phyloP scores from a whole-genome alignment of 768 basidiomycete genomes.

The Pisolithus microcarpus region DNA sequence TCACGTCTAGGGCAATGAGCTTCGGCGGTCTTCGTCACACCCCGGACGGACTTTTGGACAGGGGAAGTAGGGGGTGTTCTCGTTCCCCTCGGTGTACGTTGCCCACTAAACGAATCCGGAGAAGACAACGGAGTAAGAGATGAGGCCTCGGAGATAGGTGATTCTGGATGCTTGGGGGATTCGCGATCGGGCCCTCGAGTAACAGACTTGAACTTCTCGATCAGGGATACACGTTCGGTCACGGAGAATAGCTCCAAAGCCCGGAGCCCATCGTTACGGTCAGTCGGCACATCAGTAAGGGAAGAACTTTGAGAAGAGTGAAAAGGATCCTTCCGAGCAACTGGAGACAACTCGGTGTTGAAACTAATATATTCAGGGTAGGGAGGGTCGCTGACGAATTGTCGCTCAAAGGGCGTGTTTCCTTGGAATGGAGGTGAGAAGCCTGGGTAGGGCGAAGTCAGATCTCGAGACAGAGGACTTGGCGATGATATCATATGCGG shows the following conservation, averaged over 20 bases:
- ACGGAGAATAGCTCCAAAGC: constrained; percentile 6
- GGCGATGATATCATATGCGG: constrained; percentile 19
- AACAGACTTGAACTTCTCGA: constrained; percentile 24
- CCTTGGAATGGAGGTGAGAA: constrained; percentile 24
- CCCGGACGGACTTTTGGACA: neutral
- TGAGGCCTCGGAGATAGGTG: constrained; percentile 23
- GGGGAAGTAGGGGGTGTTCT: constrained; percentile 17
- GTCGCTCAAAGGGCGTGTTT: constrained; percentile 24
- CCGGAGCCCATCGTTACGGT: neutral
- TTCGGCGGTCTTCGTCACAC: neutral
- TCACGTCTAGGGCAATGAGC: neutral
- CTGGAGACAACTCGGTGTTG: constrained; percentile 18
- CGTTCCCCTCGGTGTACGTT: constrained; percentile 1
- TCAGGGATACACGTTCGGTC: constrained; percentile 16
- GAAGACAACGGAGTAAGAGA: constrained; percentile 27
- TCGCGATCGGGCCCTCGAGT: constrained; percentile 8
- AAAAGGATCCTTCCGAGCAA: constrained; percentile 8
- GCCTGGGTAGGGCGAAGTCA: constrained; percentile 14
- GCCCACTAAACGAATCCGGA: constrained; percentile 8
- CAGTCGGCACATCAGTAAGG: neutral
- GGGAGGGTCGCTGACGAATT: constrained; percentile 17
- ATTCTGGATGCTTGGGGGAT: constrained; percentile 10
- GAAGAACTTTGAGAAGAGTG: constrained; percentile 2
- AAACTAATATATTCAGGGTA: constrained; percentile 11
- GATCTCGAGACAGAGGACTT: constrained; percentile 15